Evolutionary conservation across 2,329 filamentous ascomycete genomes (phyloP), one percentile per base, ranked within the genome.

Genomic region (Fusarium dimerum): DNA sequence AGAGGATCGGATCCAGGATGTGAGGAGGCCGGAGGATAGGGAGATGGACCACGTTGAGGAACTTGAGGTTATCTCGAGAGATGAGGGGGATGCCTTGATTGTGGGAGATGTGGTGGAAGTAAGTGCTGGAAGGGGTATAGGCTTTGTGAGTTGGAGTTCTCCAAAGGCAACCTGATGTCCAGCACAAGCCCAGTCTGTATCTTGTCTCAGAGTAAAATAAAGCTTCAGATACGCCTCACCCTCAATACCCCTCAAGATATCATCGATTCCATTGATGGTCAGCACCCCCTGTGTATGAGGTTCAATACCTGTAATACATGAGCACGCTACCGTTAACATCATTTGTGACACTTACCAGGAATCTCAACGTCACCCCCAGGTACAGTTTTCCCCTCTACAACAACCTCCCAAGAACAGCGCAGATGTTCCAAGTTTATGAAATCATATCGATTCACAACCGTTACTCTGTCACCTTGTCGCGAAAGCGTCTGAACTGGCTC

Each of bases 401-500:
- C 66, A 15, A 80, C 61, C 18, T 67, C 68, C 72, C 73, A 80
- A 16, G 66, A 65, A 49, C 76, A 78, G 9, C 62, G 67, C 15
- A 84, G 63, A 53, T 83, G 77, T 51, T 81, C 78, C 5, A 84
- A 70, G 1, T 67, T 71, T 32, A 76, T 62, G 50, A 81, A 83
- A 61, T 84, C 81, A 62, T 85, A 82, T 11, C 78, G 73, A 50
- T 84, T 54, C 20, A 77, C 61, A 13, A 84, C 72, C 5, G 71
- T 71, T 2, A 83, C 68, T 3, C 67, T 63, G n/a, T 26, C 7
- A 4, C 20, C 20, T 71, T 63, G 2, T 73, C 74, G 61, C 0
- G 55, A 71, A 11, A 80, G 66, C 9, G 80, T 77, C 59, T 81
- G 76, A 45, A 86, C 76, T 0, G 83, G 84, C 58, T 84, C 78